A percentile compares a stretch with the other conserved stretches of the same genome.
Conservation (phyloP, 2,329 filamentous ascomycete species). For the Trichoderma atroviride region DNA sequence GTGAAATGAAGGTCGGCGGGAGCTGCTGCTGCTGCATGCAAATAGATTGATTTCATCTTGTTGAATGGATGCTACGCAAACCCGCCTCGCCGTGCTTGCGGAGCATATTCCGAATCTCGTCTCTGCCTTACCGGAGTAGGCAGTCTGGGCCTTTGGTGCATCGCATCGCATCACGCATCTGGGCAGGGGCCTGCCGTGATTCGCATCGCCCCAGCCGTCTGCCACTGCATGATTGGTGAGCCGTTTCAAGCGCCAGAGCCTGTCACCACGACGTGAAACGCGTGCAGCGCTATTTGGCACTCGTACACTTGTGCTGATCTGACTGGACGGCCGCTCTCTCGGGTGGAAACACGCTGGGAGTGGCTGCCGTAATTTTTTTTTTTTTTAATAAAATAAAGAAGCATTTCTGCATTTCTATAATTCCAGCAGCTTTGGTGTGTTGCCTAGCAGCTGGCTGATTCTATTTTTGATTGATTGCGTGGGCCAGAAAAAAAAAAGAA, state of each 20-base stretch:
- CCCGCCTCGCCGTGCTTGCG: not conserved
- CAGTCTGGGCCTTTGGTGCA: not conserved
- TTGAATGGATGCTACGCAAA: not conserved
- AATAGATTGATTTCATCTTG: not conserved
- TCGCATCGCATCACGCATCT: not conserved
- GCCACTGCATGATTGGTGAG: conserved; percentile 21
- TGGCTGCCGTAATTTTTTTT: not conserved
- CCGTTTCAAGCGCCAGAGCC: conserved; percentile 24
- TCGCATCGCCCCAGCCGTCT: conserved; percentile 17
- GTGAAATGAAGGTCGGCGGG: not conserved
- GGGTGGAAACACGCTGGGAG: conserved; percentile 1
- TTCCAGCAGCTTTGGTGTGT: not conserved
- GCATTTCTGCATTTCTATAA: not conserved
- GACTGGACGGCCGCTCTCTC: not conserved
- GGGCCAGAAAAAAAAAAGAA: not conserved
- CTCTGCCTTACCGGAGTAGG: not conserved
- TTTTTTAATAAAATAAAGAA: not conserved
- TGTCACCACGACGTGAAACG: conserved; percentile 18
- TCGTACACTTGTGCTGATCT: not conserved
- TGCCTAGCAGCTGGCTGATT: not conserved
- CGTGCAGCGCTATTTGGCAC: not conserved
- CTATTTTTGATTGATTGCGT: not conserved
- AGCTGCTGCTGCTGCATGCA: not conserved
- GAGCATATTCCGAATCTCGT: not conserved
- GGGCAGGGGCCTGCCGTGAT: not conserved